Percentiles rank a stretch among this genome's conserved stretches.
Conservation (phyloP, 1,284 basidiomycete genomes). For the Apiotrichum sp. region DNA sequence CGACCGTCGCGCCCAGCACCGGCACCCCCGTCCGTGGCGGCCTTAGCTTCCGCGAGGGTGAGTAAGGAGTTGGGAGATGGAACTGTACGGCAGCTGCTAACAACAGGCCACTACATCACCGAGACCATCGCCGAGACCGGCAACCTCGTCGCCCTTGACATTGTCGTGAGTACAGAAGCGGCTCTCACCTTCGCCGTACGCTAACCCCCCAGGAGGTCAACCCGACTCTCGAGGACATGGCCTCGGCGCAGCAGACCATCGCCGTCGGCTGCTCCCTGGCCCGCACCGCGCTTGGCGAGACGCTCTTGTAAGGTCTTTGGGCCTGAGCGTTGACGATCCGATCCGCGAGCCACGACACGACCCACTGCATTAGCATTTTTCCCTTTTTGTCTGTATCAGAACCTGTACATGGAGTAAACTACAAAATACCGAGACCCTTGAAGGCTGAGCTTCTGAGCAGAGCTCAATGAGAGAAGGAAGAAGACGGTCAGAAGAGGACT, state of each 20-base stretch:
- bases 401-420: background rate
- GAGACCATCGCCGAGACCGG: conserved; percentile 93
- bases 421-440: background rate
- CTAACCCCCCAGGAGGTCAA: conserved; percentile 74
- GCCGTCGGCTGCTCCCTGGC: conserved; percentile 90
- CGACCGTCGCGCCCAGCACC: conserved; percentile 78
- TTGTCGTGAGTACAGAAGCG: conserved; percentile 61
- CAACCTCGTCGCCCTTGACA: conserved; percentile 79
- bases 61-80: conserved; percentile 49
- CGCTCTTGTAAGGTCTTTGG: conserved; percentile 31
- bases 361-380: background rate
- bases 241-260: conserved; percentile 77
- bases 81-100: conserved; percentile 13
- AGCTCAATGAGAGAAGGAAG: too few relatives aligned
- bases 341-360: background rate
- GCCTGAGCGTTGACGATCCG: too few relatives aligned
- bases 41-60: conserved; percentile 92
- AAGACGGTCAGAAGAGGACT: too few relatives aligned
- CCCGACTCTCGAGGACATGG: conserved; percentile 67
- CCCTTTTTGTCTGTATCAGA: background rate
- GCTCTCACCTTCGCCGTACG: background rate
- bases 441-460: too few relatives aligned
- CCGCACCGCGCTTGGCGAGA: conserved; percentile 77
- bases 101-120: conserved; percentile 63
- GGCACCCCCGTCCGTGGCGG: conserved; percentile 75